Evolutionary conservation across 1,284 basidiomycete genomes (phyloP).

Genomic region (Sanghuangporus sanghuang): DNA sequence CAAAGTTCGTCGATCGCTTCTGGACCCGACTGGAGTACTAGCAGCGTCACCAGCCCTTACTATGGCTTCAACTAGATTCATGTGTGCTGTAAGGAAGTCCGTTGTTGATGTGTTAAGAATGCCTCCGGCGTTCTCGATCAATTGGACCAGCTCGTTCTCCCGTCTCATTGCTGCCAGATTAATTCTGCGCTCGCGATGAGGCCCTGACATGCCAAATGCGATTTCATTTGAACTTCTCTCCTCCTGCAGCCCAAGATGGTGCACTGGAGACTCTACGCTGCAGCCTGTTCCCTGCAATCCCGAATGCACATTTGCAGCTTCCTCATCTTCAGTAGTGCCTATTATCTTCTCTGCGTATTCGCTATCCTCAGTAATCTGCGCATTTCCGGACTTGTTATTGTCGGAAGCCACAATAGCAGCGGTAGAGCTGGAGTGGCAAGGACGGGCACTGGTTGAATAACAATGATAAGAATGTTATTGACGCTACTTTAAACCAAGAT

Average conservation of each 20-base stretch:
- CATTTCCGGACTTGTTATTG: too few species aligned
- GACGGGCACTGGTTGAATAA: too few species aligned
- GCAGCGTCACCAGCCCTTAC: constrained; percentile 54
- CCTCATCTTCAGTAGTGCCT: too few species aligned
- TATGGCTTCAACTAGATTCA: constrained; percentile 50
- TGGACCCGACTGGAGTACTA: constrained; percentile 60
- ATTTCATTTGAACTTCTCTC: too few species aligned
- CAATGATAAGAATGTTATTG: background rate
- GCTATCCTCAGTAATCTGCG: too few species aligned
- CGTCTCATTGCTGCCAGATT: constrained; percentile 73
- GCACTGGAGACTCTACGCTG: too few species aligned
- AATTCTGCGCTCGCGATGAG: constrained; percentile 32
- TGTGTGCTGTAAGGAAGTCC: constrained; percentile 62
- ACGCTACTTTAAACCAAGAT: background rate
- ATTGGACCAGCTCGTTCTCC: constrained; percentile 67
- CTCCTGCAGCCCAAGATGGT: too few species aligned
- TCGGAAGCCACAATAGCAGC: too few species aligned
- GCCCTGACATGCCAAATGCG: background rate
- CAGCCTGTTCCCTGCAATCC: too few species aligned
- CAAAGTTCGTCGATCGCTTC: constrained; percentile 69
- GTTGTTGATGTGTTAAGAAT: constrained; percentile 60
- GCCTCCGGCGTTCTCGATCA: constrained; percentile 58
- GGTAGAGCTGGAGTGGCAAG: too few species aligned
- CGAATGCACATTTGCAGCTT: too few species aligned
- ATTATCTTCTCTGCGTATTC: too few species aligned